Conservation (phyloP, 345 rosid species). For the Eucalyptus caleyi region DNA sequence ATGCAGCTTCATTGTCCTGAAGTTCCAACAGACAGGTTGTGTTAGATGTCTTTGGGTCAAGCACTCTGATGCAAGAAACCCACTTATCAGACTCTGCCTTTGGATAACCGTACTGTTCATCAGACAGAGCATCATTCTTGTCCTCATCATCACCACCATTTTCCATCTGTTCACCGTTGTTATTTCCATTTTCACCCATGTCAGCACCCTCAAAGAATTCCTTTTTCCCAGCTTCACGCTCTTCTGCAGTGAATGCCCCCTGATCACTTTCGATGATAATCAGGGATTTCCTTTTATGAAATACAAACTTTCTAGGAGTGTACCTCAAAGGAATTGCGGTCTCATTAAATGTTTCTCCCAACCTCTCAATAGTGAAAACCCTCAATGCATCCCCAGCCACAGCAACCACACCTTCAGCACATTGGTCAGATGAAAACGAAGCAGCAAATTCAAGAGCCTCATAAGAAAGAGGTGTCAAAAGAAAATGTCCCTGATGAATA, state of each 20-base stretch:
- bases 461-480: constrained; percentile 86
- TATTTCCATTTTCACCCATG: constrained; percentile 70
- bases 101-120: constrained; percentile 98
- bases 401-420: constrained; percentile 96
- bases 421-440: constrained; percentile 95
- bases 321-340: constrained; percentile 86
- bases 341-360: constrained; percentile 95
- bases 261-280: constrained; percentile 94
- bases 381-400: constrained; percentile 96
- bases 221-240: constrained; percentile 90
- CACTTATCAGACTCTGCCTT: constrained; percentile 88
- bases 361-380: constrained; percentile 85
- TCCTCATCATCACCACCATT: constrained; percentile 87
- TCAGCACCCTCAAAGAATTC: constrained; percentile 83
- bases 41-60: constrained; percentile 67
- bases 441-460: constrained; percentile 96
- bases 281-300: constrained; percentile 68
- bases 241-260: constrained; percentile 91
- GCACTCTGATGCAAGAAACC: constrained; percentile 97
- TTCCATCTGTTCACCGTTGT: constrained; percentile 52
- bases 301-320: constrained; percentile 90
- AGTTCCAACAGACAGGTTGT: constrained; percentile 95
- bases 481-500: constrained; percentile 94
- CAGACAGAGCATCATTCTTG: constrained; percentile 74
- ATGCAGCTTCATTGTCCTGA: constrained; percentile 97